Percentiles rank a stretch among this genome's conserved stretches.
phyloP scores from a whole-genome alignment of 2,329 filamentous ascomycete species.

The Alternaria gansuensis region DNA sequence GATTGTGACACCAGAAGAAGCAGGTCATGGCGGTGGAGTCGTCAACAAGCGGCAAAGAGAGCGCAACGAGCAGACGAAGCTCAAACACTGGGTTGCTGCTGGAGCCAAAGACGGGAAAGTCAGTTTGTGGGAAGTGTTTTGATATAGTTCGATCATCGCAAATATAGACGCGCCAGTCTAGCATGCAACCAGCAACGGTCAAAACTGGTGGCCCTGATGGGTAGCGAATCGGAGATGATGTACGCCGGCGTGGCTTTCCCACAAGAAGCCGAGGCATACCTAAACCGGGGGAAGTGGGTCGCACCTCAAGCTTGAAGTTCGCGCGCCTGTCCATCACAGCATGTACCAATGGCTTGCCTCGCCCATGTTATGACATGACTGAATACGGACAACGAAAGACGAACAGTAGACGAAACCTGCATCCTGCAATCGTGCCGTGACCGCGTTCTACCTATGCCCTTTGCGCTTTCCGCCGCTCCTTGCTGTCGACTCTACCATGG shows the following conservation, averaged over 20 bases:
- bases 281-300: conserved; percentile 28
- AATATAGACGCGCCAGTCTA: not conserved
- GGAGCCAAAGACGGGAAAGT: conserved; percentile 96
- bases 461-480: conserved; percentile 3
- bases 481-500: conserved; percentile 20
- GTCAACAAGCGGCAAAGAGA: conserved; percentile 24
- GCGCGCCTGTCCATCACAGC: conserved; percentile 13
- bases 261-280: conserved; percentile 33
- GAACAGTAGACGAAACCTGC: not conserved
- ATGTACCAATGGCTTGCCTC: conserved; percentile 5
- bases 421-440: not conserved
- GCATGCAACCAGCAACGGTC: not conserved
- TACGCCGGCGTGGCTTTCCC: conserved; percentile 25
- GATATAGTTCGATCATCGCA: conserved; percentile 2
- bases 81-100: conserved; percentile 86
- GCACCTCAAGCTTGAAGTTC: conserved; percentile 10
- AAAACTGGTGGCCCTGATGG: not conserved
- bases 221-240: conserved; percentile 20
- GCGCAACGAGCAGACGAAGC: conserved; percentile 65
- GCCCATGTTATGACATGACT: conserved; percentile 17
- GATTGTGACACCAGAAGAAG: conserved; percentile 39
- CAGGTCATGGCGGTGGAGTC: not conserved
- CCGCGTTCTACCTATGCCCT: conserved; percentile 4
- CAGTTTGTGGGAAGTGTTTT: conserved; percentile 93
- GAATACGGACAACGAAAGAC: not conserved